Conservation (phyloP, 2,329 filamentous ascomycete genomes). For the Sporothrix protearum region DNA sequence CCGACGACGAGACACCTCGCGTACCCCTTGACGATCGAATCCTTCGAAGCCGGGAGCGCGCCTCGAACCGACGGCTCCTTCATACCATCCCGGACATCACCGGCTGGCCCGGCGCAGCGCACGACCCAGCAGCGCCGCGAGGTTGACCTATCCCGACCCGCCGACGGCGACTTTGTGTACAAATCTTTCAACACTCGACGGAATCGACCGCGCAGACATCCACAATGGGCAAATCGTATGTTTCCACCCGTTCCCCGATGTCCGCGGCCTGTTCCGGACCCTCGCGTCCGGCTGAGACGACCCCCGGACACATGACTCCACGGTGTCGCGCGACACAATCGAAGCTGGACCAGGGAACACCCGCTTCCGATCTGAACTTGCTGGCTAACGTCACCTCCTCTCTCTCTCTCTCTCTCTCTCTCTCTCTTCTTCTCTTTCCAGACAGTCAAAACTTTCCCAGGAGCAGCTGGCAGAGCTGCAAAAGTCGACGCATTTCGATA, state of each 20-base stretch:
- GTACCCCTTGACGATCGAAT: neutral
- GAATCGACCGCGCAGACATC: neutral
- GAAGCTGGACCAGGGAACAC: too few relatives aligned
- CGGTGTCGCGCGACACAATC: constrained; percentile 9
- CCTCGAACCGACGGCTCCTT: neutral
- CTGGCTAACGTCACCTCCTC: neutral
- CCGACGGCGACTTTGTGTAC: neutral
- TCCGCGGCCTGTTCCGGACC: neutral
- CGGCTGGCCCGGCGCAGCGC: constrained; percentile 22
- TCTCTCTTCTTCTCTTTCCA: too few relatives aligned
- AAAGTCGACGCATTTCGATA: constrained; percentile 97
- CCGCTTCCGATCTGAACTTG: neutral
- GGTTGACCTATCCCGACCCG: neutral
- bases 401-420: too few relatives aligned
- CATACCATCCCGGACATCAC: neutral
- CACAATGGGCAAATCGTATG: constrained; percentile 53
- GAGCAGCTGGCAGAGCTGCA: constrained; percentile 94
- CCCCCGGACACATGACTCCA: neutral
- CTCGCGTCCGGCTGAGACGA: neutral
- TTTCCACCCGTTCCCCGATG: constrained; percentile 25
- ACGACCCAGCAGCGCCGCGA: constrained; percentile 14
- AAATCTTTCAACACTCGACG: neutral
- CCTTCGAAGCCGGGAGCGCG: neutral
- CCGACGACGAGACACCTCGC: neutral
- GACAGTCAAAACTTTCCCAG: constrained; percentile 96